These are phyloP conservation scores for Solanum pennellii DNA, from an alignment of 257 asterid genomes.

Conservation along the genomic window DNA sequence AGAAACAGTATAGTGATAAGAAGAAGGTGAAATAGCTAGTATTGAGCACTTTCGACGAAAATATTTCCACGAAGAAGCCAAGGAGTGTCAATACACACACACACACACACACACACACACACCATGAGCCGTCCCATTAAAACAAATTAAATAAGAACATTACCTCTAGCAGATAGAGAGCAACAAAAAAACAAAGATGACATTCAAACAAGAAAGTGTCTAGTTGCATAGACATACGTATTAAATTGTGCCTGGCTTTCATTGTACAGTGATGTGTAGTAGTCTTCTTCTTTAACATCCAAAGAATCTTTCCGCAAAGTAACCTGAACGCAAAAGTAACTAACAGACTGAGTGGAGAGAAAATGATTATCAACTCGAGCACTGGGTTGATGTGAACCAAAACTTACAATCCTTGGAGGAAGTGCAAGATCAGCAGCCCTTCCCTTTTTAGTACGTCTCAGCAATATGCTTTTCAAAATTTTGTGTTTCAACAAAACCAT, in stretches of 20 bases:
- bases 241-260: conserved; percentile 89
- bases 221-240: conserved; percentile 37
- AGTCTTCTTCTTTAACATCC: conserved; percentile 86
- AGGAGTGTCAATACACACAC: neutral
- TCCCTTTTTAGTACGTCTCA: conserved; percentile 93
- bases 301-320: conserved; percentile 64
- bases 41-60: neutral
- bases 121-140: neutral
- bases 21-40: neutral
- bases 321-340: conserved; percentile 35
- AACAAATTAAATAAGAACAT: neutral
- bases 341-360: neutral
- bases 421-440: conserved; percentile 98
- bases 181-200: neutral
- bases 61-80: neutral
- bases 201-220: neutral
- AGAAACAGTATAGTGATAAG: neutral
- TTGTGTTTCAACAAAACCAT: conserved; percentile 80
- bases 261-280: conserved; percentile 70
- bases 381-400: neutral
- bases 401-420: conserved; percentile 80
- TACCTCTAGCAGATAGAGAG: neutral
- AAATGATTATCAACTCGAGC: neutral
- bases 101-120: no score
- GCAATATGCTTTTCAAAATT: conserved; percentile 61